A percentile compares a stretch with the other conserved stretches of the same genome.
phyloP scores from a whole-genome alignment of 306 rosid species.

The Pyrus betulifolia region DNA sequence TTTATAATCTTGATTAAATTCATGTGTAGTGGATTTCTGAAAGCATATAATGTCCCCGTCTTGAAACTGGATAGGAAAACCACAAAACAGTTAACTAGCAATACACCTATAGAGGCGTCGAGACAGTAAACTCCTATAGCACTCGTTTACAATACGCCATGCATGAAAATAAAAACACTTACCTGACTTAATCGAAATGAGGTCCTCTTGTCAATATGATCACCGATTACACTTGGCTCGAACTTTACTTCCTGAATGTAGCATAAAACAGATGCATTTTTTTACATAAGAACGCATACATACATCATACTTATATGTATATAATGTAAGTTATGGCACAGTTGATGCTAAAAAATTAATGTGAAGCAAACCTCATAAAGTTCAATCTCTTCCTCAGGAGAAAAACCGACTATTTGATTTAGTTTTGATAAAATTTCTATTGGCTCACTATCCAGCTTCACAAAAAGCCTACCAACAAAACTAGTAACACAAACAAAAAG shows the following conservation, averaged over 20 bases:
- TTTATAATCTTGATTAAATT: constrained; percentile 38
- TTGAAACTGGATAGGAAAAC: constrained; percentile 52
- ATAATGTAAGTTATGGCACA: neutral
- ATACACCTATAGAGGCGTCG: neutral
- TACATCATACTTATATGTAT: neutral
- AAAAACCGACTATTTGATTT: constrained; percentile 74
- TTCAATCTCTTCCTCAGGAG: constrained; percentile 65
- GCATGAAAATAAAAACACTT: neutral
- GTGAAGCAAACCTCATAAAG: constrained; percentile 61
- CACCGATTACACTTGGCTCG: constrained; percentile 73
- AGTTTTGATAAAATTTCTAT: constrained; percentile 54
- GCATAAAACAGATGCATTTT: neutral
- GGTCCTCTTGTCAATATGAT: constrained; percentile 47
- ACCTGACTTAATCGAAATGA: constrained; percentile 71
- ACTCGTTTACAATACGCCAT: neutral
- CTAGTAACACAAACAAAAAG: constrained; percentile 23
- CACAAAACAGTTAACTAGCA: neutral
- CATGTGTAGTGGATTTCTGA: constrained; percentile 48
- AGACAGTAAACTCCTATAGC: neutral
- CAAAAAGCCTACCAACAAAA: constrained; percentile 74
- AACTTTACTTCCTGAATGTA: constrained; percentile 68
- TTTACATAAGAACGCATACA: neutral
- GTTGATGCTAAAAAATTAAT: neutral
- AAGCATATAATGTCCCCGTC: constrained; percentile 93
- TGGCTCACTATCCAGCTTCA: constrained; percentile 53